phyloP scores from a whole-genome alignment of 345 rosid species.

The Aquilaria malaccensis region DNA sequence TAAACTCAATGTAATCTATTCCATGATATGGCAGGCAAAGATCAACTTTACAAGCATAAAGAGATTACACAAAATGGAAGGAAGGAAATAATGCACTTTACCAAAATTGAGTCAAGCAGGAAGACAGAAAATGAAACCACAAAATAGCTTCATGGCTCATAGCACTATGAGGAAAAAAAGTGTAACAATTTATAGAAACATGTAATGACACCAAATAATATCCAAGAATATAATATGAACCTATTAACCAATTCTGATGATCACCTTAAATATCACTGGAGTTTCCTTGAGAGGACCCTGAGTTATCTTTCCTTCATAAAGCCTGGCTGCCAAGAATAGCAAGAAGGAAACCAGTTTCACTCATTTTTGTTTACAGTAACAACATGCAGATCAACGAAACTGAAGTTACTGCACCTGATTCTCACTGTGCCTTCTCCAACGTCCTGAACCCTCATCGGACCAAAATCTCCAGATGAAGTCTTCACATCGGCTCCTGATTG shows the following conservation, averaged over 20 bases:
- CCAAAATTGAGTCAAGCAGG: too few species aligned
- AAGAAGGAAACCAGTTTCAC: constrained; percentile 4
- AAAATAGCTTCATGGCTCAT: not conserved
- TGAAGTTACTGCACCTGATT: constrained; percentile 49
- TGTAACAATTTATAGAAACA: too few species aligned
- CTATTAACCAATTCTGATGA: not conserved
- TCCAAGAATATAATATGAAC: constrained; percentile 5
- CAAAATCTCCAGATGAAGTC: constrained; percentile 30
- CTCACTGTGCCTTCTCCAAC: constrained; percentile 85
- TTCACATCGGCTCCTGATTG: constrained; percentile 43
- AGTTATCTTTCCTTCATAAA: constrained; percentile 86
- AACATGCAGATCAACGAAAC: not conserved
- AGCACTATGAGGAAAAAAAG: too few species aligned
- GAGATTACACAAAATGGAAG: too few species aligned
- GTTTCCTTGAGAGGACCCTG: constrained; percentile 69
- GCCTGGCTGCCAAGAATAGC: constrained; percentile 60
- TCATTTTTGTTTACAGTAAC: not conserved
- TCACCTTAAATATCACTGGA: constrained; percentile 68
- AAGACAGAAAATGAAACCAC: too few species aligned
- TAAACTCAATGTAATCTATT: too few species aligned
- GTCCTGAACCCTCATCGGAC: constrained; percentile 60
- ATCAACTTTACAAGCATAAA: too few species aligned
- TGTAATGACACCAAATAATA: too few species aligned
- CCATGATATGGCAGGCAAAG: too few species aligned
- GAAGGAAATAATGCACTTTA: too few species aligned